Base-by-base conservation (phyloP, 2,329 filamentous ascomycete species). In the Fusarium coffeatum region DNA sequence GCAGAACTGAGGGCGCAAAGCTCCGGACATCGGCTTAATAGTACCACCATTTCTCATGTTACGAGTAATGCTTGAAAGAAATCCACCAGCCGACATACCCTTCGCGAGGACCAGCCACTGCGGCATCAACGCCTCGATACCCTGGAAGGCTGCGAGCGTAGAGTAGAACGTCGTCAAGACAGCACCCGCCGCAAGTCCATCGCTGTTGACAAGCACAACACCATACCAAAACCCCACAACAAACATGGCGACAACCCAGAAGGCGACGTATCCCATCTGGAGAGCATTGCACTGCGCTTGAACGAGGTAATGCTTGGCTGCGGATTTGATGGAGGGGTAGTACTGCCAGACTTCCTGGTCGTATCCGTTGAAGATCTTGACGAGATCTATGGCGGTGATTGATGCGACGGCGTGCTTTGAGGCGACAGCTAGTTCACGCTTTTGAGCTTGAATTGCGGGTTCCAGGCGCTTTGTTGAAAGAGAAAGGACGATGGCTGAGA, bases 171-270 rank as follows among this genome's bases (percentile, higher is more conserved):
- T 92, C 0, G 93, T 96, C 46, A 98, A 79, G 5, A 97, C 88
- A 58, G 90, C 83, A 1, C 90, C 92, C 0, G 93, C 82, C 13
- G 83, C 84, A 15, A 88, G 81, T 1, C 88, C 89, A 3, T 86
- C 80, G 12, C 84, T 80, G 16, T 84, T 83, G 12, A 96, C 89
- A 3, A 97, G 85, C 2, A 87, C 82, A 28, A 91, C 87, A 0
- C 94, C 94, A 72, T 94, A 97, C 88, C 93, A 97, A 75, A 98
- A 98, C 0, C 94, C 94, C 60, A 94, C 87, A 0, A 97, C 90
- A 71, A 98, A 98, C 77, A 98, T 89, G 3, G 84, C 85, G 6
- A 93, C 86, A 30, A 91, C 89, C 82, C 94, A 89, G 71, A 97
- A 88, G 48, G 91, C 90, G 54, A 93, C 85, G 49, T 92, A 87